Percentiles rank a stretch among this genome's conserved stretches.
These are phyloP conservation scores for Panicum miliaceum DNA, from an alignment of 176 grass and related monocot genomes.

Conservation along the genomic window DNA sequence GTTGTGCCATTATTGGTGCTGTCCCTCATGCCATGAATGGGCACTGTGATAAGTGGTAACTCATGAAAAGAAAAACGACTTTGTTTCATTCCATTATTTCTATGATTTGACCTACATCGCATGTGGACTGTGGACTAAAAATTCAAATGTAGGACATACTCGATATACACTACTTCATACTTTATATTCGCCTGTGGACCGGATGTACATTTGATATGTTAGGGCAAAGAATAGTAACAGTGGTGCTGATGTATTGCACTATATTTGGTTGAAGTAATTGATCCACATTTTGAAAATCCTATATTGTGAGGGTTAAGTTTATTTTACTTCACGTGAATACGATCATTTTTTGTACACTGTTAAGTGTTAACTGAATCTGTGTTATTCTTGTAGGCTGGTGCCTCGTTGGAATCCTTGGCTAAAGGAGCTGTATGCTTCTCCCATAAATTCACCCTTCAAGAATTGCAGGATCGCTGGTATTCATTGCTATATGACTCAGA, in stretches of 20 bases:
- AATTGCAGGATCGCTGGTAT: conserved; percentile 61
- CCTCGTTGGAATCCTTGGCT: conserved; percentile 52
- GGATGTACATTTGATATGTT: conserved; percentile 19
- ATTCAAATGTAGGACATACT: background rate
- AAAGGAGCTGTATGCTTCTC: conserved; percentile 66
- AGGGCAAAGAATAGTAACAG: background rate
- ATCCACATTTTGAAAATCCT: background rate
- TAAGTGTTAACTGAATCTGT: conserved; percentile 33
- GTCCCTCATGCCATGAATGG: background rate
- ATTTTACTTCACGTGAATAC: background rate
- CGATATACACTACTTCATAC: background rate
- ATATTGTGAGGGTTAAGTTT: background rate
- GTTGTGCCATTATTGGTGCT: too few relatives aligned
- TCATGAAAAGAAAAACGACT: background rate
- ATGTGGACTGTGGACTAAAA: background rate
- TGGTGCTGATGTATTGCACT: background rate
- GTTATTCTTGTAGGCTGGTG: conserved; percentile 56
- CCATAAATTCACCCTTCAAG: conserved; percentile 56
- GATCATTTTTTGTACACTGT: background rate
- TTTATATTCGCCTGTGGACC: background rate
- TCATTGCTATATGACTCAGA: conserved; percentile 50
- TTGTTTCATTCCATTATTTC: background rate
- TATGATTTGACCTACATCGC: background rate
- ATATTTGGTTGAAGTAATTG: background rate
- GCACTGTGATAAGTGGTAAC: background rate